phyloP scores from a whole-genome alignment of 83 land plant genomes.

The Thuja plicata region DNA sequence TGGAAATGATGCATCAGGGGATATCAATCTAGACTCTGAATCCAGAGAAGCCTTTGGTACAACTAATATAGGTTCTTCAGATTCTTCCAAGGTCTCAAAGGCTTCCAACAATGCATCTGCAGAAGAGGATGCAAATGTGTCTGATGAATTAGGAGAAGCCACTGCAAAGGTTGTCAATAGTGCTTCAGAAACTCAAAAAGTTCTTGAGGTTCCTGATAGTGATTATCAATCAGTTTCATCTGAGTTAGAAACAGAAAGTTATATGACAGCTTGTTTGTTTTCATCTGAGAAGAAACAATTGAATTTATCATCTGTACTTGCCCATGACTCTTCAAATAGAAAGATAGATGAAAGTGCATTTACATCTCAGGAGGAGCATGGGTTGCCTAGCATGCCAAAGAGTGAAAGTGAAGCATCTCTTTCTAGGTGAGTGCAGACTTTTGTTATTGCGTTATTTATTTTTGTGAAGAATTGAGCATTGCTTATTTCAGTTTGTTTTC shows the following conservation, averaged over 20 bases:
- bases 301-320: not conserved
- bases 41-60: not conserved
- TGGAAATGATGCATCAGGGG: not conserved
- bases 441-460: not conserved
- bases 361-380: not conserved
- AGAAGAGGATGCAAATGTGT: not conserved
- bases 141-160: not conserved
- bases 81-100: not conserved
- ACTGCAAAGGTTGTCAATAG: not conserved
- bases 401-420: not conserved
- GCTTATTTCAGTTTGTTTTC: not conserved
- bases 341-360: not conserved
- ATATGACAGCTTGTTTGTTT: not conserved
- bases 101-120: not conserved
- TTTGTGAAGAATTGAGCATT: not conserved
- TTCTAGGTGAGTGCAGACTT: conserved; percentile 7
- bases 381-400: not conserved
- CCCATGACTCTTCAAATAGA: not conserved
- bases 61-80: not conserved
- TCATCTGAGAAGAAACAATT: not conserved
- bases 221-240: not conserved
- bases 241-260: not conserved
- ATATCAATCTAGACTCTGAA: not conserved
- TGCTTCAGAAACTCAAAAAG: not conserved
- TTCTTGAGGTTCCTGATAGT: not conserved